phyloP scores from a whole-genome alignment of 768 basidiomycete species.

The Termitomyces sp. region DNA sequence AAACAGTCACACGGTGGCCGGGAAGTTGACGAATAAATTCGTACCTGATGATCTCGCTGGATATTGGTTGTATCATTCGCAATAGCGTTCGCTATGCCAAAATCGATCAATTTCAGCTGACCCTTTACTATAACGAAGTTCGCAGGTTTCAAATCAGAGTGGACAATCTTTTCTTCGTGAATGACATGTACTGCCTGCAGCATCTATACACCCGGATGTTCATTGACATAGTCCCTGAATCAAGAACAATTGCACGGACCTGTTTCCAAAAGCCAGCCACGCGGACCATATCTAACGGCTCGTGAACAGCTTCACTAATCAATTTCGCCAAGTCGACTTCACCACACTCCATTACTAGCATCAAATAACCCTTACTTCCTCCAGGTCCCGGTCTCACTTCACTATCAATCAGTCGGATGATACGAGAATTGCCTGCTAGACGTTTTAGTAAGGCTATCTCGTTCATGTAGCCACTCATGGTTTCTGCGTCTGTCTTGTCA shows the following conservation, averaged over 20 bases:
- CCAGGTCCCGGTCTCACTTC: slow-evolving; percentile 74
- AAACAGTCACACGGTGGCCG: neutral
- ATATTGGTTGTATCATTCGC: slow-evolving; percentile 99
- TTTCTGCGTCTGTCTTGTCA: slow-evolving; percentile 84
- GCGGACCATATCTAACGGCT: slow-evolving; percentile 89
- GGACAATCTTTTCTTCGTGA: slow-evolving; percentile 97
- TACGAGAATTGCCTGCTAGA: slow-evolving; percentile 89
- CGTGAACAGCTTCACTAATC: slow-evolving; percentile 77
- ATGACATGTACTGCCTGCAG: slow-evolving; percentile 97
- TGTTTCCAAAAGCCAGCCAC: slow-evolving; percentile 97
- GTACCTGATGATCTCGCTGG: slow-evolving; percentile 89
- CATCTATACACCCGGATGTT: slow-evolving; percentile 55
- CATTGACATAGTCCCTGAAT: neutral
- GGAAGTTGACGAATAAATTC: slow-evolving; percentile 1
- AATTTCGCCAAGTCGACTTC: slow-evolving; percentile 88
- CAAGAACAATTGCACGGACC: slow-evolving; percentile 36
- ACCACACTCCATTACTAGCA: slow-evolving; percentile 95
- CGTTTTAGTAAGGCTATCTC: slow-evolving; percentile 91
- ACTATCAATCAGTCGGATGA: slow-evolving; percentile 88
- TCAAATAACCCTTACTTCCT: slow-evolving; percentile 66
- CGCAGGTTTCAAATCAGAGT: slow-evolving; percentile 96
- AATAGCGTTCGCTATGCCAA: slow-evolving; percentile 99
- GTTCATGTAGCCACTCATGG: slow-evolving; percentile 91
- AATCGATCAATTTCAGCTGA: slow-evolving; percentile 95
- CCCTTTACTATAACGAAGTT: slow-evolving; percentile 97